These are phyloP conservation scores for Chaetomium globosum DNA, from an alignment of 2,329 filamentous ascomycete genomes.

Conservation along the genomic window DNA sequence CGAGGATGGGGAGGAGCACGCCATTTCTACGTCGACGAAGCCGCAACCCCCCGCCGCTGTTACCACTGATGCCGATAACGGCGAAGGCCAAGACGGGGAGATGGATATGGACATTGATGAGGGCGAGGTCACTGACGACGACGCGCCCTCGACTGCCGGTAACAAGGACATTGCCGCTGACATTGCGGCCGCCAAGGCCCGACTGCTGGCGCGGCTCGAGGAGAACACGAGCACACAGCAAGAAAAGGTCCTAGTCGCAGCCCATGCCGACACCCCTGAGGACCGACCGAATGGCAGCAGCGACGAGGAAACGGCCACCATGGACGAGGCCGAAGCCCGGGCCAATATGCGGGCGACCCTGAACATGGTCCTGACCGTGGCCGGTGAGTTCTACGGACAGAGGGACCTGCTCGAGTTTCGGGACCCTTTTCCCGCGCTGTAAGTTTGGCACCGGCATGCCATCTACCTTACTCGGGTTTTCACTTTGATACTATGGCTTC, in stretches of 20 bases:
- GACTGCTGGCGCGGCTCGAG: constrained; percentile 52
- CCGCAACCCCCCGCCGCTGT: constrained; percentile 19
- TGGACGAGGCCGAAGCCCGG: constrained; percentile 43
- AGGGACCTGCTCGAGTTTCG: constrained; percentile 79
- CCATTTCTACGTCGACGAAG: constrained; percentile 26
- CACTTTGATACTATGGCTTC: neutral
- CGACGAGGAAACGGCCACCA: constrained; percentile 33
- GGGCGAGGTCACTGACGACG: constrained; percentile 45
- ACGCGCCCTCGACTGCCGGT: constrained; percentile 28
- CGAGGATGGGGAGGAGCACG: constrained; percentile 25
- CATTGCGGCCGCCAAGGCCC: constrained; percentile 53
- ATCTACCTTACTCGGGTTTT: neutral
- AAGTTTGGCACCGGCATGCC: constrained; percentile 28
- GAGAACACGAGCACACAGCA: constrained; percentile 24
- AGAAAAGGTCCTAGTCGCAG: constrained; percentile 36
- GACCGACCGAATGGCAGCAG: constrained; percentile 21
- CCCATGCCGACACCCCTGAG: constrained; percentile 37
- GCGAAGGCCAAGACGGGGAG: constrained; percentile 31
- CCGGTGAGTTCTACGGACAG: constrained; percentile 88
- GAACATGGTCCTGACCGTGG: constrained; percentile 88
- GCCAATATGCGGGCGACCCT: constrained; percentile 69
- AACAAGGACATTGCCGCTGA: constrained; percentile 41
- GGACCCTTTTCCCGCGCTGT: constrained; percentile 58
- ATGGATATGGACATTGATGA: constrained; percentile 43
- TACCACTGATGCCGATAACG: neutral